phyloP scores from a whole-genome alignment of 2,329 filamentous ascomycete species.

The Pseudogymnoascus sp. region DNA sequence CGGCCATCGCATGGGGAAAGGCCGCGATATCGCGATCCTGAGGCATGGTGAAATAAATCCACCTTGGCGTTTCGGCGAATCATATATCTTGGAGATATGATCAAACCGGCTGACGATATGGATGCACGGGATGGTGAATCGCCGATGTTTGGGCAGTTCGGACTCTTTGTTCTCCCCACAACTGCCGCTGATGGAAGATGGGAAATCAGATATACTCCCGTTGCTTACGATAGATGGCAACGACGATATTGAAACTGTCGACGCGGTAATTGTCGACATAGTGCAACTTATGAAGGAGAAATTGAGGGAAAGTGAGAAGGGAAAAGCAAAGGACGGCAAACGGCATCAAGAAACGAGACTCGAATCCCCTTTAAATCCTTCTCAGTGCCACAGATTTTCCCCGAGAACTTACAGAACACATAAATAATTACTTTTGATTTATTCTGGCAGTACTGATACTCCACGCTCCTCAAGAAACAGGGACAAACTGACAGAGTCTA shows the following conservation, averaged over 20 bases:
- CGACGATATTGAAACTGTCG: not conserved
- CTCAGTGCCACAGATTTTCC: not conserved
- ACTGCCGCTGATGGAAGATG: not conserved
- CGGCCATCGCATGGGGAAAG: not conserved
- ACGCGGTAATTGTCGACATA: no score
- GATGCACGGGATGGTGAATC: constrained; percentile 1
- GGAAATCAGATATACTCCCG: not conserved
- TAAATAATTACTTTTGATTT: not conserved
- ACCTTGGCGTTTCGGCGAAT: not conserved
- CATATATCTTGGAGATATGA: not conserved
- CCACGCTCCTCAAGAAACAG: no score
- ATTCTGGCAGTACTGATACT: not conserved
- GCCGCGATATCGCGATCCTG: not conserved
- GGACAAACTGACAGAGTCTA: not conserved
- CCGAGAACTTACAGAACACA: not conserved
- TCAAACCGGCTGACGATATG: constrained; percentile 2
- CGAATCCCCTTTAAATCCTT: not conserved
- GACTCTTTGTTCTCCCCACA: not conserved
- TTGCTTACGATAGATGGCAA: not conserved
- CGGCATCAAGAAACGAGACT: not conserved
- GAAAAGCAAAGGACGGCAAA: no score
- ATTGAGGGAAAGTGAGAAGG: no score
- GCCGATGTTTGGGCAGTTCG: not conserved
- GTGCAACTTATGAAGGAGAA: no score
- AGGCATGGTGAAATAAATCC: not conserved